phyloP scores from a whole-genome alignment of 202 grass and related monocot genomes.

The Zizania palustris region DNA sequence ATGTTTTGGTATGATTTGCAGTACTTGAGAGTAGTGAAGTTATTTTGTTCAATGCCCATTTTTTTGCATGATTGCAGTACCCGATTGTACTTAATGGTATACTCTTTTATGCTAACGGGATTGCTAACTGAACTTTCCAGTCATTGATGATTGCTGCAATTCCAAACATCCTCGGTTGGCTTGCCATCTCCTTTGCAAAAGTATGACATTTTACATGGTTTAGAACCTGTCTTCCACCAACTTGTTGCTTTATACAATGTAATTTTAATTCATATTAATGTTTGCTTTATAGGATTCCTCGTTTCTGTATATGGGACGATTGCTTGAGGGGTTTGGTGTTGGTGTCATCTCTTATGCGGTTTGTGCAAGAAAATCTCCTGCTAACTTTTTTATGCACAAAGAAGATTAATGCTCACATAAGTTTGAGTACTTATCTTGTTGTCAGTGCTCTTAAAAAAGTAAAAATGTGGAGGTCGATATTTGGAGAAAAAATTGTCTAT shows the following conservation, averaged over 20 bases:
- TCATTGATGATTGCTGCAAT: constrained; percentile 91
- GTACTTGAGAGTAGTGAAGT: not conserved
- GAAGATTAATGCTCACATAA: not conserved
- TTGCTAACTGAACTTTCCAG: constrained; percentile 44
- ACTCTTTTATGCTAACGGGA: constrained; percentile 7
- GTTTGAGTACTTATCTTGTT: not conserved
- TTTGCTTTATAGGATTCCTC: constrained; percentile 70
- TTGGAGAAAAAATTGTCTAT: not conserved
- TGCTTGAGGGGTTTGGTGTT: constrained; percentile 92
- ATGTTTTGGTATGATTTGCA: not conserved
- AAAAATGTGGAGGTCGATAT: not conserved
- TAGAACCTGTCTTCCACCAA: not conserved
- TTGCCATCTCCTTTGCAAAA: constrained; percentile 93
- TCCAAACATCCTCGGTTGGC: constrained; percentile 89
- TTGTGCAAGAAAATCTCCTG: constrained; percentile 19
- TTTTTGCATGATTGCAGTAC: not conserved
- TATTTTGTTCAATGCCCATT: not conserved
- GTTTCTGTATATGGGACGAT: constrained; percentile 89
- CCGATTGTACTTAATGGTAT: not conserved
- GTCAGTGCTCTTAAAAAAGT: not conserved
- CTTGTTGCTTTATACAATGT: constrained; percentile 17
- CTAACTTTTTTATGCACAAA: constrained; percentile 2
- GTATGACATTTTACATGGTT: constrained; percentile 42
- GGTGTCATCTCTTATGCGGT: constrained; percentile 94
- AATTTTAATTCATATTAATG: not conserved